These are phyloP conservation scores for Phytophthora capsici DNA, from an alignment of 352 stramenopile species.

Conservation along the genomic window DNA sequence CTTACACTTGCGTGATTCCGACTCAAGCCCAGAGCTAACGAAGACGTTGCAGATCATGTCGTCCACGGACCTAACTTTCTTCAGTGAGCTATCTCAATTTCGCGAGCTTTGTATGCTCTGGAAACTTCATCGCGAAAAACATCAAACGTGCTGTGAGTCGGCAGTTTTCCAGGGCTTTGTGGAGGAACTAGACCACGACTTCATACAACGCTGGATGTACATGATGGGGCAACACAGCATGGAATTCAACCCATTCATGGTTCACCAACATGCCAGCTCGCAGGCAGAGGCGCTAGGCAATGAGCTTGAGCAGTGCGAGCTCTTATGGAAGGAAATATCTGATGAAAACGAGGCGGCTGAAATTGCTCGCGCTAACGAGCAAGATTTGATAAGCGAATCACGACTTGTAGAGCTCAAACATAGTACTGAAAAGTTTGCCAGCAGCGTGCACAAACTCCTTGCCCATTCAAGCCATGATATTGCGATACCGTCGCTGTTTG, in stretches of 20 bases:
- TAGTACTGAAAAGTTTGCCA: slow-evolving; percentile 76
- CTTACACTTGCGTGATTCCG: slow-evolving; percentile 42
- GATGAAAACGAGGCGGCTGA: slow-evolving; percentile 46
- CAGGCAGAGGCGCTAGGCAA: slow-evolving; percentile 59
- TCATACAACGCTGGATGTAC: slow-evolving; percentile 54
- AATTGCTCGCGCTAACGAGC: slow-evolving; percentile 31
- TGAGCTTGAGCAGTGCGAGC: slow-evolving; percentile 60
- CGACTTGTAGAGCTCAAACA: slow-evolving; percentile 69
- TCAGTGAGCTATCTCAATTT: slow-evolving; percentile 57
- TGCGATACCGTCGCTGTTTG: slow-evolving; percentile 5
- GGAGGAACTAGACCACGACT: slow-evolving; percentile 43
- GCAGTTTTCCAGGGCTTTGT: slow-evolving; percentile 30
- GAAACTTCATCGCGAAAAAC: slow-evolving; percentile 60
- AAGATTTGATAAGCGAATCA: slow-evolving; percentile 44
- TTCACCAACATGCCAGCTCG: slow-evolving; percentile 55
- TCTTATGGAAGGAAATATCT: slow-evolving; percentile 62
- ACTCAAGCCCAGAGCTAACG: slow-evolving; percentile 37
- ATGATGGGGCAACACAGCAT: slow-evolving; percentile 44
- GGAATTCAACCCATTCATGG: slow-evolving; percentile 79
- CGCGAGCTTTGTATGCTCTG: slow-evolving; percentile 70
- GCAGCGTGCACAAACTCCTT: slow-evolving; percentile 81
- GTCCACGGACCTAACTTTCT: slow-evolving; percentile 76
- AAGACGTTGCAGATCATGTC: slow-evolving; percentile 85
- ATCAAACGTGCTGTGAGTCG: slow-evolving; percentile 51
- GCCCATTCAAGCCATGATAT: slow-evolving; percentile 32